A percentile compares a stretch with the other conserved stretches of the same genome.
phyloP scores from a whole-genome alignment of 495 filamentous ascomycete genomes.

The Chaetomidium leptoderma region DNA sequence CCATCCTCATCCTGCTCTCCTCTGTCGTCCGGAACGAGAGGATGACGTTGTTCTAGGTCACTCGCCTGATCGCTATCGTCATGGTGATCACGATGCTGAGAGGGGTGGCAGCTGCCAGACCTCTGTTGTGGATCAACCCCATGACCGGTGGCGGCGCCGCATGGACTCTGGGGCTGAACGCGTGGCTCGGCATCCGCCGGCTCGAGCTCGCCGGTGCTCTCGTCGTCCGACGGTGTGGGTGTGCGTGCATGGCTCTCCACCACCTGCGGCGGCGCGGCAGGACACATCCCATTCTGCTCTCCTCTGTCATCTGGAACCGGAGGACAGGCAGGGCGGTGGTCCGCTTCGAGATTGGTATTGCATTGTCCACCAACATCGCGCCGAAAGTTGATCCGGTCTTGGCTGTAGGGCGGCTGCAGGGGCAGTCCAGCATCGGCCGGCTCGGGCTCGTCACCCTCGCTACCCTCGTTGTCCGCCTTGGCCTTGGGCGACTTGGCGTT shows the following conservation, averaged over 20 bases:
- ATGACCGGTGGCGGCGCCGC: conserved; percentile 12
- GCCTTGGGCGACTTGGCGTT: too few relatives aligned
- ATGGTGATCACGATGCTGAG: too few relatives aligned
- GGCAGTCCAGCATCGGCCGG: neutral
- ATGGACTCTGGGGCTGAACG: conserved; percentile 10
- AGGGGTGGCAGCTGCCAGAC: too few relatives aligned
- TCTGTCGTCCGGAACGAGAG: conserved; percentile 17
- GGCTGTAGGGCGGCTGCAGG: neutral
- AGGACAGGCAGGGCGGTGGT: neutral
- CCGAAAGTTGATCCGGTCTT: conserved; percentile 3
- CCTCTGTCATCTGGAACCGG: too few relatives aligned
- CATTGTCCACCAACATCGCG: conserved; percentile 2
- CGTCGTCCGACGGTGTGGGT: too few relatives aligned
- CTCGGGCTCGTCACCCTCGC: neutral
- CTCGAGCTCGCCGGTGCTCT: too few relatives aligned
- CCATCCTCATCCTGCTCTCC: too few relatives aligned
- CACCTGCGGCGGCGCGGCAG: too few relatives aligned
- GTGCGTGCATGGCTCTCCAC: too few relatives aligned
- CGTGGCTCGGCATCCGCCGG: neutral
- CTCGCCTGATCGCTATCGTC: conserved; percentile 9
- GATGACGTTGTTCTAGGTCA: conserved; percentile 10
- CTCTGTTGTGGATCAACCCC: too few relatives aligned
- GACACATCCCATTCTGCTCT: too few relatives aligned
- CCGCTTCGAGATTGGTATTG: neutral
- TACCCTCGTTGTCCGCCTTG: neutral